Conservation (phyloP, 2,329 filamentous ascomycete species). For the Trichoderma pleuroti region DNA sequence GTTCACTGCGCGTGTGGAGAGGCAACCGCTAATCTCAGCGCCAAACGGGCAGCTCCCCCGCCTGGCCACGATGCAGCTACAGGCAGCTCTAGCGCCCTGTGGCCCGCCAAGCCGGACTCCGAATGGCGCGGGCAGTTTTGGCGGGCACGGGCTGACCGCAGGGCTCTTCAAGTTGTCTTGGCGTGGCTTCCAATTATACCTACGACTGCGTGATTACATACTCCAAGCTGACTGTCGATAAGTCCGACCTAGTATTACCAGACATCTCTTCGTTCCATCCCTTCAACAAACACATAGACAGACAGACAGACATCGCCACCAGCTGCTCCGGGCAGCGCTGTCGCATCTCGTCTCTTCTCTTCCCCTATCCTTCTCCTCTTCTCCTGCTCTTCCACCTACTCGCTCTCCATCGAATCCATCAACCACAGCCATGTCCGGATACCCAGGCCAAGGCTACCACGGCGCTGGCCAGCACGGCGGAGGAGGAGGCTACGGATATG, state of each 20-base stretch:
- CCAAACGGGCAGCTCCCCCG: neutral
- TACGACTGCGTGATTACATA: neutral
- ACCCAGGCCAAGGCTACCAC: constrained; percentile 41
- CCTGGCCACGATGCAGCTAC: neutral
- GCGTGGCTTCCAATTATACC: too few relatives aligned
- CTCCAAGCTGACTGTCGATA: neutral
- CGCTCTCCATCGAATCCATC: constrained; percentile 3
- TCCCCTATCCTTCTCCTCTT: neutral
- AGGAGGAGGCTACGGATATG: constrained; percentile 31
- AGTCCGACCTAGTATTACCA: neutral
- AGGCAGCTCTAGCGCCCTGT: neutral
- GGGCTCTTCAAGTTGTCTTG: neutral
- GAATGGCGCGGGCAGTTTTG: neutral
- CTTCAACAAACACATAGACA: neutral
- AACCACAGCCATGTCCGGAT: constrained; percentile 36
- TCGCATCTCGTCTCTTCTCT: neutral
- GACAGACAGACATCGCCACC: neutral
- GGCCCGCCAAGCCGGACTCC: constrained; percentile 5
- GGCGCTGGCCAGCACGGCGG: constrained; percentile 33
- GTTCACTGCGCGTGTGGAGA: neutral
- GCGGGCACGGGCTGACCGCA: neutral
- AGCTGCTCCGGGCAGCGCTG: neutral
- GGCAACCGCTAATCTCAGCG: neutral
- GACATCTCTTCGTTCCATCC: neutral
- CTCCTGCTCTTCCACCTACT: neutral